Base-by-base conservation (phyloP, 495 filamentous ascomycete species). In the Neurospora cerealis region DNA sequence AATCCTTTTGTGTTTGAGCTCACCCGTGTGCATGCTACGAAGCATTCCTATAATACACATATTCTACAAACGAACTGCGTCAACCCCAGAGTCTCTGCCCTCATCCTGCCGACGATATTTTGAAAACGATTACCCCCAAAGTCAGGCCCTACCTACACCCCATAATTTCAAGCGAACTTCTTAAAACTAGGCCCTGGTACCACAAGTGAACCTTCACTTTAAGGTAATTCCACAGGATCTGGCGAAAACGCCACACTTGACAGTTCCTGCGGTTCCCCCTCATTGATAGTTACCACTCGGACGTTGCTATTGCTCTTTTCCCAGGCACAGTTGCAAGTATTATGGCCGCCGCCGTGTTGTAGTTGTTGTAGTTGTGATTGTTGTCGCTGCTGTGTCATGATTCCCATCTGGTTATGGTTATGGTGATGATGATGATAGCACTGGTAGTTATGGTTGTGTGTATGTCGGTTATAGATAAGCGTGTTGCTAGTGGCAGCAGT, bases 181-280 rank as follows among this genome's bases (percentile, higher is more conserved):
- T 38, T 38, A 38, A 9, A 38, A 38, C 37, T n/a, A 48, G 9
- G 10, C 4, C 4, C 46, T 10, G 13, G 9, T 48, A 11, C 46
- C 46, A 13, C 7, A 54, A 13, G n/a, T 9, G 1, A 24, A 24
- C 24, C 46, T 32, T 32, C 48, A 60, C 21, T 60, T 5, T 28
- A 62, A 28, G 54, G 54, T 32, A 62, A 28, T 62, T 74, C 73
- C 5, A 71, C 70, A 15, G 73, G 70, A 13, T 74, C 73, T 15
- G 73, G 70, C 4, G 42, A 10, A 72, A 72, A 72, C 34, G 34
- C 34, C 17, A 74, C 73, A 62, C 73, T 69, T 21, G 73, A 36
- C 37, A 74, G 6, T 42, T 74, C 73, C 38, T 34, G 41, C 42
- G 41, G 39, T 21, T 39, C 5, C 17, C 44, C 19, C 21, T 62